Base-by-base conservation (phyloP, 2,329 filamentous ascomycete species). In the Penicillium sp. region DNA sequence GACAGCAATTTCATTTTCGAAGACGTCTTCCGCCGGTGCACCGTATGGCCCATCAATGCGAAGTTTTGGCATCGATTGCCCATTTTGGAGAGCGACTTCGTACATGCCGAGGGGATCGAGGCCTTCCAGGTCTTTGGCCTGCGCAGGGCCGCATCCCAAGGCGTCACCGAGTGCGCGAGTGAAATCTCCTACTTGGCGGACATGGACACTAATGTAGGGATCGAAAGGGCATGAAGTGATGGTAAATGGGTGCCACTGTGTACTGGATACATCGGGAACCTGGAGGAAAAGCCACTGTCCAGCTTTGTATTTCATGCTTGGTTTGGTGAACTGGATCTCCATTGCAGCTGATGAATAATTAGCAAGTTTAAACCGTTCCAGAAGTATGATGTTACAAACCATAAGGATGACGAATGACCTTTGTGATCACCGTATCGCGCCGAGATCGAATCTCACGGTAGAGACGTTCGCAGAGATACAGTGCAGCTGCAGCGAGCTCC, bases 221-320 rank as follows among this genome's bases (percentile, higher is more conserved):
- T 98, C 92, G 59, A 87, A 92, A 4, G 92, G 92, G 67, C 92
- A 98, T 7, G 92, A 96, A 2, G 92, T 98, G 65, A 98, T 96
- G 58, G 92, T 98, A 63, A 96, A 98, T 1, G 92, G 92, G 67
- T 98, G 92, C 92, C 92, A 98, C 70, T 98, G 88, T 59, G 87
- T 82, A 54, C 75, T 78, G 48, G 87, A 95, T 37, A 98, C 79
- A 5, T 85, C 82, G 0, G 92, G 92, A 15, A 94, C 82, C 64
- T 96, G 90, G 42, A 98, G 75, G 73, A 96, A 96, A 25, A 96
- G 79, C 89, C 90, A 98, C 69, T 98, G 92, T 20, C 92, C 92
- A 10, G 92, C 84, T 76, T 95, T 96, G 79, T 98, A 98, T 59
- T 81, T 86, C 83, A 98, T 94, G 41, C 84, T 92, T 4, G 90